Percentiles rank a stretch among this genome's conserved stretches.
These are phyloP conservation scores for Pichia sorboxylosa DNA, from an alignment of 1,139 yeast genomes.

Conservation along the genomic window DNA sequence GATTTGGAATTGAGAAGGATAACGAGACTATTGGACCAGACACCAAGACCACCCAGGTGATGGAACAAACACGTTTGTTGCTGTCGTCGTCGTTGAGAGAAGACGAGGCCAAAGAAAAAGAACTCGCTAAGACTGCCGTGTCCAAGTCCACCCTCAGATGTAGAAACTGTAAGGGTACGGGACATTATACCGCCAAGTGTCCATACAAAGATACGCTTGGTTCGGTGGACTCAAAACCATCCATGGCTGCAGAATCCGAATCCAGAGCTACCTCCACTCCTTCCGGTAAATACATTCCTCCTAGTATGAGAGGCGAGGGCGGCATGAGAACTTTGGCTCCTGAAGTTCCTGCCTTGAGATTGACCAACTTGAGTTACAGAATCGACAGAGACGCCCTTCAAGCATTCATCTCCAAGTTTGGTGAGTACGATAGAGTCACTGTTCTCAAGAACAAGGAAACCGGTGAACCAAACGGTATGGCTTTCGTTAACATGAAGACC, in stretches of 20 bases:
- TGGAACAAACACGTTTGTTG: conserved; percentile 58
- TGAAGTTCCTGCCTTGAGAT: conserved; percentile 80
- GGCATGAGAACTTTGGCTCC: conserved; percentile 26
- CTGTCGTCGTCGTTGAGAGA: conserved; percentile 61
- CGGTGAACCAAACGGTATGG: conserved; percentile 91
- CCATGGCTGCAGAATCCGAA: conserved; percentile 24
- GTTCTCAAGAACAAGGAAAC: conserved; percentile 88
- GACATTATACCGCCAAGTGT: conserved; percentile 90
- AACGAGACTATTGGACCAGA: conserved; percentile 73
- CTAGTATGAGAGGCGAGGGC: conserved; percentile 50
- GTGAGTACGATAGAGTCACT: conserved; percentile 69
- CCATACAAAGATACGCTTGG: conserved; percentile 91
- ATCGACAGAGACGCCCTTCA: conserved; percentile 41
- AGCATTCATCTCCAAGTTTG: conserved; percentile 63
- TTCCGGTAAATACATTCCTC: conserved; percentile 53
- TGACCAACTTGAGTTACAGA: conserved; percentile 73
- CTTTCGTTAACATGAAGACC: conserved; percentile 79
- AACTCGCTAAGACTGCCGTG: conserved; percentile 31
- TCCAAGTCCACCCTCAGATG: conserved; percentile 38
- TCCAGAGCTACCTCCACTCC: conserved; percentile 25
- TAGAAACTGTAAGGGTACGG: conserved; percentile 84
- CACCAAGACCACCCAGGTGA: conserved; percentile 76
- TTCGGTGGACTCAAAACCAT: conserved; percentile 23
- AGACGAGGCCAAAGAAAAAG: conserved; percentile 50
- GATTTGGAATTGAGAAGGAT: conserved; percentile 75